A percentile compares a stretch with the other conserved stretches of the same genome.
These are phyloP conservation scores for Terana coerulea DNA, from an alignment of 768 basidiomycete species.

Conservation along the genomic window DNA sequence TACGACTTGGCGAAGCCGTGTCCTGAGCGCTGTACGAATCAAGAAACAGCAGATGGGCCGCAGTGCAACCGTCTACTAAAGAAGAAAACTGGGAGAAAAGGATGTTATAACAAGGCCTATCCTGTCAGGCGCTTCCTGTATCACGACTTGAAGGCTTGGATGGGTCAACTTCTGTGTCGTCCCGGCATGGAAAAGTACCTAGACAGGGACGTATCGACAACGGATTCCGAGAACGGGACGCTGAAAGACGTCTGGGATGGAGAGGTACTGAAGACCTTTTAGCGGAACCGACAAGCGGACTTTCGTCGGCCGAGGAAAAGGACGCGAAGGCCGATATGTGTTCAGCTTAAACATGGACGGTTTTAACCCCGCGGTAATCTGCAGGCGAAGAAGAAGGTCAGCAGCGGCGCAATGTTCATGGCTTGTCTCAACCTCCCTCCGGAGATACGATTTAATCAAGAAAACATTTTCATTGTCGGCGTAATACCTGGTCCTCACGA, in stretches of 20 bases:
- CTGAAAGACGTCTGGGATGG: slow-evolving; percentile 14
- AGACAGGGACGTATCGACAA: background rate
- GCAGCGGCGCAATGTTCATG: slow-evolving; percentile 19
- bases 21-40: slow-evolving; percentile 6
- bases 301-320: background rate
- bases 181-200: slow-evolving; percentile 11
- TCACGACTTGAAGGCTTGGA: slow-evolving; percentile 12
- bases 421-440: slow-evolving; percentile 25
- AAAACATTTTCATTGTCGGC: slow-evolving; percentile 39
- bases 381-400: background rate
- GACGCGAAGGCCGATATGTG: slow-evolving; percentile 7
- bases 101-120: background rate
- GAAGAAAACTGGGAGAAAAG: background rate
- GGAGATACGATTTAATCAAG: slow-evolving; percentile 16
- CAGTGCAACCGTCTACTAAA: background rate
- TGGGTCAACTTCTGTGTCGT: slow-evolving; percentile 11
- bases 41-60: background rate
- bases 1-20: slow-evolving; percentile 8
- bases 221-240: background rate
- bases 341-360: slow-evolving; percentile 16
- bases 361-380: slow-evolving; percentile 15
- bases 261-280: slow-evolving; percentile 10
- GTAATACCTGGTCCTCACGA: slow-evolving; percentile 39
- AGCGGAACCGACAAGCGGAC: slow-evolving; percentile 8
- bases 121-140: slow-evolving; percentile 1